Evolutionary conservation across 2,329 filamentous ascomycete genomes (phyloP), one percentile per base, ranked within the genome.

Genomic region (Elsinoe australis): DNA sequence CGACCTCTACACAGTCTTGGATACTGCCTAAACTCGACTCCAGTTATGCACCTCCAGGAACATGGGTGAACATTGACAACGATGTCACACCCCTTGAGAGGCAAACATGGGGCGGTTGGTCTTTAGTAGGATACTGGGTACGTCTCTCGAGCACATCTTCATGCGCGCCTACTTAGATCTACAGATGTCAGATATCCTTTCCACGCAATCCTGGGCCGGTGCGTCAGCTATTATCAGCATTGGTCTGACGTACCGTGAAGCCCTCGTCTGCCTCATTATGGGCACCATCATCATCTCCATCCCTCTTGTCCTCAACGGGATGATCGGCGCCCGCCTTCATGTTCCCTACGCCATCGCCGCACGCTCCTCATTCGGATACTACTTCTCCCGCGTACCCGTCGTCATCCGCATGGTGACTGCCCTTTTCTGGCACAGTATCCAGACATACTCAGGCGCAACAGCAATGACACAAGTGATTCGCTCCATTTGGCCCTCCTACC

Each of bases 341-440:
- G 67, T 73, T 3, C 74, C 75, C 0, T 79, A 79, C 55, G 73
- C 75, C 0, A 74, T 79, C 6, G 69, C 76, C 19, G 71, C 72
- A 0, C 71, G 76, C 39, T 72, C 74, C 2, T 71, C 68, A 41
- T 79, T 75, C 67, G 76, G 76, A 0, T 78, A 76, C 62, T 76
- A 71, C 67, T 74, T 75, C 47, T 74, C 71, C 18, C 75, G 76
- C 56, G 64, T 78, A 29, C 69, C 73, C 18, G 74, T 78, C 46
- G 56, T 78, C 5, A 74, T 71, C 0, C 67, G 75, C 8, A 67
- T 70, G 31, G 71, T 78, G 49, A 68, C 78, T 3, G 75, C 74
- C 4, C 59, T 78, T 14, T 77, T 79, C 61, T 79, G 76, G 82
- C 78, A 83, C 47, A 78, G 79, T 0, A 81, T 84, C 38, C 79